phyloP scores from a whole-genome alignment of 768 basidiomycete genomes.

The Mycena vulgaris region DNA sequence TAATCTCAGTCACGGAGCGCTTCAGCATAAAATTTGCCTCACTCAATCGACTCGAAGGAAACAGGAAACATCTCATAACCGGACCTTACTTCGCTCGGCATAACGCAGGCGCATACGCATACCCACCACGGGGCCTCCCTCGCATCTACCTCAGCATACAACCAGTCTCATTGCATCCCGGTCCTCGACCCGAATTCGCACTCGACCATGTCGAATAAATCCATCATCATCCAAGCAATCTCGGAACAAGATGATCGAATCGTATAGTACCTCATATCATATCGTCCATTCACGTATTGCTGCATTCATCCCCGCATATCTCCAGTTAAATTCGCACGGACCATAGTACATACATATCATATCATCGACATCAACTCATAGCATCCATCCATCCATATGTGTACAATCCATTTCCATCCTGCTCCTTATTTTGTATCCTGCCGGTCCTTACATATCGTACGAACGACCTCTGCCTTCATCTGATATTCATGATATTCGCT shows the following conservation, averaged over 20 bases:
- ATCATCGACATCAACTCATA: conserved; percentile 10
- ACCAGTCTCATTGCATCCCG: conserved; percentile 6
- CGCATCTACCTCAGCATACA: not conserved
- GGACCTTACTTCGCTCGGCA: conserved; percentile 18
- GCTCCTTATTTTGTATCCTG: conserved; percentile 11
- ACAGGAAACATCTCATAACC: conserved; percentile 13
- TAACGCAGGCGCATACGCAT: conserved; percentile 10
- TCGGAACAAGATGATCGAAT: not conserved
- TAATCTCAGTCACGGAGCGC: not conserved
- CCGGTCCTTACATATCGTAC: conserved; percentile 16
- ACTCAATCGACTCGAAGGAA: conserved; percentile 10
- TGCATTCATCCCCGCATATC: conserved; percentile 15
- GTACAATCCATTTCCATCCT: conserved; percentile 8
- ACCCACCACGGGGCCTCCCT: conserved; percentile 2
- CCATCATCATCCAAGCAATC: not conserved
- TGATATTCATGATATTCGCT: not conserved
- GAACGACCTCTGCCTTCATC: conserved; percentile 2
- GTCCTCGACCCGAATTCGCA: conserved; percentile 14
- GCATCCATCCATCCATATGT: conserved; percentile 23
- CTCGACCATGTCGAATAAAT: conserved; percentile 18
- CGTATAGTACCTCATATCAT: conserved; percentile 3
- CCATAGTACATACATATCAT: conserved; percentile 18
- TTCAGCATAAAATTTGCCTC: not conserved
- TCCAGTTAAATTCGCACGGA: conserved; percentile 11
- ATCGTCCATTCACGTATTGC: conserved; percentile 8